Evolutionary conservation across 2,329 filamentous ascomycete genomes (phyloP).

Genomic region (Colletotrichum eremochloae): DNA sequence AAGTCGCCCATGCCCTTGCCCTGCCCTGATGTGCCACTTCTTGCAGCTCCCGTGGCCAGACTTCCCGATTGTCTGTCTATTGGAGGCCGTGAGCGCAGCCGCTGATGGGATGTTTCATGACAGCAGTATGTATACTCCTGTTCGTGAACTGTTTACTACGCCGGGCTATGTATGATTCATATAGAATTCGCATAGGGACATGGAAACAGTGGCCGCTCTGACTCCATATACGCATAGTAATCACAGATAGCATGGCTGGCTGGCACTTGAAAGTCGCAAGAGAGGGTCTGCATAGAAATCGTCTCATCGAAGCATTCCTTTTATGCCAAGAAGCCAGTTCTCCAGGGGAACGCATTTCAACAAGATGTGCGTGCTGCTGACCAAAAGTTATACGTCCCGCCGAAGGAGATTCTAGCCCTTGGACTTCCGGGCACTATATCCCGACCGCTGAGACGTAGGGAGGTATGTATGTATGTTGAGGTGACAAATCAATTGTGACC

Average conservation of each 20-base stretch:
- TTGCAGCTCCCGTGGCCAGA: not conserved
- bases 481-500: not conserved
- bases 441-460: constrained; percentile 2
- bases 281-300: not conserved
- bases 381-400: constrained; percentile 28
- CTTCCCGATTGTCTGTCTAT: not conserved
- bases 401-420: not conserved
- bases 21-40: not conserved
- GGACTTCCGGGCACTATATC: constrained; percentile 2
- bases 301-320: not conserved
- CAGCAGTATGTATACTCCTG: not conserved
- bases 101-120: not conserved
- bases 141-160: constrained; percentile 11
- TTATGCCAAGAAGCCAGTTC: not conserved
- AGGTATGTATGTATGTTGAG: not conserved
- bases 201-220: constrained; percentile 13
- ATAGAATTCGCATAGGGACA: constrained; percentile 14
- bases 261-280: not conserved
- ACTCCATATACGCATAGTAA: not conserved
- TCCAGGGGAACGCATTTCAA: not conserved
- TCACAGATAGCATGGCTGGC: not conserved
- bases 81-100: not conserved
- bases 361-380: constrained; percentile 8
- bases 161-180: constrained; percentile 28
- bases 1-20: constrained; percentile 10